A percentile compares a stretch with the other conserved stretches of the same genome.
Evolutionary conservation across 257 asterid species (phyloP).

Genomic region (Solanum lycopersicoides): DNA sequence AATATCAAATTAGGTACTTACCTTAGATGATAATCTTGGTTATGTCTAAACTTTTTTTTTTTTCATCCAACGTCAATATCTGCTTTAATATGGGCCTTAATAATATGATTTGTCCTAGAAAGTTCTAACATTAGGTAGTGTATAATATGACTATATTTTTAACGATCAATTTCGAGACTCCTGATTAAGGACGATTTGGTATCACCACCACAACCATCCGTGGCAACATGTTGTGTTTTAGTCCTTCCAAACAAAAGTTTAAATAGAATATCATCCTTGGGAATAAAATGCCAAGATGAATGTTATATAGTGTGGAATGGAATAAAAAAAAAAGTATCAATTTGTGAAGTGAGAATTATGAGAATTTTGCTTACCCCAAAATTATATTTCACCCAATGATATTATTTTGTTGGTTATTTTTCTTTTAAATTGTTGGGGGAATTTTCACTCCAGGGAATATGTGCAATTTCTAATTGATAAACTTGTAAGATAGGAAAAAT

Average conservation of each 20-base stretch:
- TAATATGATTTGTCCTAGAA: neutral
- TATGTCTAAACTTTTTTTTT: neutral
- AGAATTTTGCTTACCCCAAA: neutral
- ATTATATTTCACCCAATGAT: neutral
- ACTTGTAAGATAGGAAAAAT: neutral
- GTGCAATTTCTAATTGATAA: neutral
- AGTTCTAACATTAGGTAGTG: neutral
- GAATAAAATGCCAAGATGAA: neutral
- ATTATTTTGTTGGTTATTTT: neutral
- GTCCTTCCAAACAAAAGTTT: neutral
- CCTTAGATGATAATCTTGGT: neutral
- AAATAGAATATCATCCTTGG: neutral
- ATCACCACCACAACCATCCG: neutral
- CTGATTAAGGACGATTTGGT: neutral
- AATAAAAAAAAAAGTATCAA: neutral
- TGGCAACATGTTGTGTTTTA: neutral
- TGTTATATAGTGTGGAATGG: neutral
- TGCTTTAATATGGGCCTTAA: neutral
- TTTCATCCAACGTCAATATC: neutral
- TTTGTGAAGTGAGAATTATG: neutral
- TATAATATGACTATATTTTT: neutral
- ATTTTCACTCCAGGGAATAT: neutral
- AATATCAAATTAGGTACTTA: neutral
- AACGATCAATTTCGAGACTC: neutral
- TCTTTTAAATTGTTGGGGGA: neutral